Evolutionary conservation across 192 early-diverging fungal species (phyloP).

Genomic region (Coemansia sp.): DNA sequence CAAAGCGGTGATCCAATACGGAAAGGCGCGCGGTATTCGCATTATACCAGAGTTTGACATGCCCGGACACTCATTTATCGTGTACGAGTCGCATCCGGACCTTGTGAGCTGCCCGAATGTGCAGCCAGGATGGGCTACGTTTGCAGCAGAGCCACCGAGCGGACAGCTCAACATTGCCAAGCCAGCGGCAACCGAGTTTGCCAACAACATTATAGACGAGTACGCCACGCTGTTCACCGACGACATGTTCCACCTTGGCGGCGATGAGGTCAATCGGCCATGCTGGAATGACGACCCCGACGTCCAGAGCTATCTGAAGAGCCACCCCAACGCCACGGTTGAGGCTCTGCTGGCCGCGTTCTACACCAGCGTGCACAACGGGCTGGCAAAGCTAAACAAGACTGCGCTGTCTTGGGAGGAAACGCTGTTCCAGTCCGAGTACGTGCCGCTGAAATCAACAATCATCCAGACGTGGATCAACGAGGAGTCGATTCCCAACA

Average conservation of each 20-base stretch:
- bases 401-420: constrained; percentile 84
- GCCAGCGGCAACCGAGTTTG: constrained; percentile 64
- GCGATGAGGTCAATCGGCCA: constrained; percentile 73
- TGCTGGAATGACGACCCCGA: constrained; percentile 67
- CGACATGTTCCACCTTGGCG: constrained; percentile 72
- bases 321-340: constrained; percentile 35
- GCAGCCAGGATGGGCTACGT: constrained; percentile 64
- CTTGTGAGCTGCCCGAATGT: constrained; percentile 62
- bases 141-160: constrained; percentile 74
- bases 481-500: constrained; percentile 58
- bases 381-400: constrained; percentile 55
- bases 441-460: constrained; percentile 63
- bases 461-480: constrained; percentile 76
- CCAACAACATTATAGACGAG: constrained; percentile 68
- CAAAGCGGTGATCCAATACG: constrained; percentile 71
- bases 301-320: constrained; percentile 43
- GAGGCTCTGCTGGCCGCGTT: constrained; percentile 54
- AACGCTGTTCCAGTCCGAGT: constrained; percentile 61
- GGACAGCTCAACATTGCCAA: constrained; percentile 81
- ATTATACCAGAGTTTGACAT: constrained; percentile 92
- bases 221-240: constrained; percentile 71
- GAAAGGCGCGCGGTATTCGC: constrained; percentile 74
- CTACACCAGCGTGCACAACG: constrained; percentile 58
- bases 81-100: constrained; percentile 59
- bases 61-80: constrained; percentile 72